These are phyloP conservation scores for Tulasnella sp. DNA, from an alignment of 768 basidiomycete species.

Conservation along the genomic window DNA sequence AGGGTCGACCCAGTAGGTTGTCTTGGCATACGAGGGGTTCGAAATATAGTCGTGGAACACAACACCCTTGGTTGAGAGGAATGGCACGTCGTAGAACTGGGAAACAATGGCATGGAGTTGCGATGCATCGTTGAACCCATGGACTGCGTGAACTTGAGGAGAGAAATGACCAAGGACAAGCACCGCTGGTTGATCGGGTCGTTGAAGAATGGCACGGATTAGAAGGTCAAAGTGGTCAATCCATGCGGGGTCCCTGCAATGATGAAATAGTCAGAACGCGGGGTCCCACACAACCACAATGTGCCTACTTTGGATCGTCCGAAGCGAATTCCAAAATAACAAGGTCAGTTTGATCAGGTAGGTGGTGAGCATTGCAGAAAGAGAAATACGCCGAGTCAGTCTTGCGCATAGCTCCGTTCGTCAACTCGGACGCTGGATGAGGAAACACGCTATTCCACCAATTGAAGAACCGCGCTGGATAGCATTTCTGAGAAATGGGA, in stretches of 20 bases:
- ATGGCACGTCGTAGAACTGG: constrained; percentile 95
- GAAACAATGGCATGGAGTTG: constrained; percentile 82
- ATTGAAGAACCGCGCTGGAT: constrained; percentile 87
- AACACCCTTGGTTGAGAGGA: constrained; percentile 74
- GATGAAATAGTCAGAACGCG: constrained; percentile 1
- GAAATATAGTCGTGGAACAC: constrained; percentile 73
- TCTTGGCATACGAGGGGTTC: constrained; percentile 45
- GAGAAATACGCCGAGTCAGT: constrained; percentile 92
- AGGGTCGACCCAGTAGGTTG: constrained; percentile 68
- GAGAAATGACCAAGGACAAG: constrained; percentile 92
- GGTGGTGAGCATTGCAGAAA: constrained; percentile 84
- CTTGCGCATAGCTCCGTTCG: constrained; percentile 88
- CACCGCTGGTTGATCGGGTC: constrained; percentile 85
- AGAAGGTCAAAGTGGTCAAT: constrained; percentile 86
- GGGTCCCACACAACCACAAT: not conserved
- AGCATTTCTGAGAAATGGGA: constrained; percentile 70
- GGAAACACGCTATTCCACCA: constrained; percentile 99
- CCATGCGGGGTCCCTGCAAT: constrained; percentile 47
- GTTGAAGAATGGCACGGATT: constrained; percentile 78
- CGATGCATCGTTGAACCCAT: constrained; percentile 85
- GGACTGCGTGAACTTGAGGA: constrained; percentile 62
- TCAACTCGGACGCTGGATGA: constrained; percentile 93
- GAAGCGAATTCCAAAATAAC: constrained; percentile 91
- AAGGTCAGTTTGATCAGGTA: constrained; percentile 88
- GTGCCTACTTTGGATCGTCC: constrained; percentile 68